Evolutionary conservation across 208 protist genomes (phyloP), one percentile per base, ranked within the genome.

Genomic region (Phytomonas sp.): DNA sequence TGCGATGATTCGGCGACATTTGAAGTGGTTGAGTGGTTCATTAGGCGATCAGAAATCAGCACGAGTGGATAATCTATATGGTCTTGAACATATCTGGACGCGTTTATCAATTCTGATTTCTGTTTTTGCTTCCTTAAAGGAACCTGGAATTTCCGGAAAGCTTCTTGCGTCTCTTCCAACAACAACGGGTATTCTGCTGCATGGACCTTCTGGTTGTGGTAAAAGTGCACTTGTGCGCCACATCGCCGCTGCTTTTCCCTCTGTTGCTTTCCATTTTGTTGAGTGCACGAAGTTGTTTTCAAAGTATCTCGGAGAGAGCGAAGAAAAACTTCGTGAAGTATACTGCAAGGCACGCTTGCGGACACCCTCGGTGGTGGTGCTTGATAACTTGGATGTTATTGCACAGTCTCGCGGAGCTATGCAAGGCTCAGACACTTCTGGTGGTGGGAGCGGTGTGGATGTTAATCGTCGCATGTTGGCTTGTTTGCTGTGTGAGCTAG

Each of bases 401-500:
- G 89, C 87, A 11, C 70, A 77, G 28, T 88, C 86, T 13, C 85
- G 93, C 23, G 81, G 81, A 15, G 62, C 74, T 36, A 74, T 88
- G 70, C 67, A 53, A 60, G 32, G 30, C 13, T 61, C 56, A 7
- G 67, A 66, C 51, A 37, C 37, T 20, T 36, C 36, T 17, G 51
- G 65, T 8, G 65, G 43, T 33, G 65, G 32, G 36, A 68, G 56
- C 26, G 65, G 65, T 33, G 63, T 92, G 11, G 80, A 92, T 66
- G 85, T 94, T 8, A 77, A 76, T 29, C 75, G 72, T 31, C 87
- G 97, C 34, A 97, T 99, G 74, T 78, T 99, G 17, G 97, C 96
- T 2, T 94, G 96, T 5, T 83, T 99, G 30, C 77, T 99, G 4
- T 99, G 97, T 74, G 98, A 99, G 79, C 82, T 99, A 72, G 98